Base-by-base conservation (phyloP, 2,329 filamentous ascomycete species). In the Chrysoporthe deuterocubensis region DNA sequence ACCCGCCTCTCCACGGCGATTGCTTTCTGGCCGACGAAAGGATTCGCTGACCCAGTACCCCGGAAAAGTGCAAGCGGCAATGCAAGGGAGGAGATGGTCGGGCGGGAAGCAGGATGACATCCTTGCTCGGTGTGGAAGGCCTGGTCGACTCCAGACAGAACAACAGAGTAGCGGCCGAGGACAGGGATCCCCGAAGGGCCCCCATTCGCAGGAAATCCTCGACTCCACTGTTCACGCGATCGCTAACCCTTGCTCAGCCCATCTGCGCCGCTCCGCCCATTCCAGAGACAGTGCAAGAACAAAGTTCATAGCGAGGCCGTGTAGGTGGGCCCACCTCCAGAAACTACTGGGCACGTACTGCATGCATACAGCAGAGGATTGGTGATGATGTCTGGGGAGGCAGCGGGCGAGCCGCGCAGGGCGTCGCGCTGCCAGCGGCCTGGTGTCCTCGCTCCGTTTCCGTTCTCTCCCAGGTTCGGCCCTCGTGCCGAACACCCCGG, bases 151-250 rank as follows among this genome's bases (percentile, higher is more conserved):
- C 44, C 60, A 50, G 18, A n/a, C 34, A 40, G 32, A 32, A 13
- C 4, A 21, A 48, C 4, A 21, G 8, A 14, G 37, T 40, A 11
- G 40, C 14, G 61, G 46, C 37, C 50, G 9, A 34, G 50, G 50
- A 21, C 62, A 43, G 21, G 62, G 62, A 13, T 44, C 62, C 16
- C 21, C 7, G 16, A 34, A 40, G 34, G 21, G 32, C 40, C n/a
- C 18, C 50, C 21, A 32, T 58, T 58, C 34, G 48, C 40, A 57
- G 40, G 1, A 26, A 26, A 61, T 56, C 52, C 40, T 42, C 46
- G 44, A 43, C 65, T 65, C 66, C 68, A 68, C 66, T 46, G 66
- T 57, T 62, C 68, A 69, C 68, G 68, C 68, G 68, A 65, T 62
- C 43, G 50, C 50, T 62, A 67, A 6, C 48, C 68, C 68, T 57